Base-by-base conservation (phyloP, 2,329 filamentous ascomycete species). In the Acarospora socialis region DNA sequence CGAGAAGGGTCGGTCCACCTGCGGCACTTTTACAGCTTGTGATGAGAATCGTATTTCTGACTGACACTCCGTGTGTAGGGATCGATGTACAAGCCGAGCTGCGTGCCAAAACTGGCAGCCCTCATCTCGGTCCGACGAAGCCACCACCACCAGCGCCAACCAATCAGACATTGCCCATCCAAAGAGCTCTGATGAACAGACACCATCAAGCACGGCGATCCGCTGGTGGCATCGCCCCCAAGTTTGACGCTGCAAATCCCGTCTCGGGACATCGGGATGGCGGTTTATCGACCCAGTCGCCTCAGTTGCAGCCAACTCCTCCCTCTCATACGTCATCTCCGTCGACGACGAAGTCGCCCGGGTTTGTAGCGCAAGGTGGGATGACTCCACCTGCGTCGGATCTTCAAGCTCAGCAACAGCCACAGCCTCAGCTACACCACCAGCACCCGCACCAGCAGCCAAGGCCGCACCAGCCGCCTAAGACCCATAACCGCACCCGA, bases 1-100 rank as follows among this genome's bases (percentile, higher is more conserved):
- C 21, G 90, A 98, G 61, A 95, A 95, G 68, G 86, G 84, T 90
- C 59, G 23, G 35, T 20, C 23, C 23, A 19, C n/a, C n/a, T n/a
- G n/a, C n/a, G n/a, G 13, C n/a, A 19, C 26, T 24, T 12, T 24
- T 23, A 15, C 21, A 20, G 33, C 21, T 25, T 9, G 4, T n/a
- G n/a, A n/a, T n/a, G n/a, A n/a, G n/a, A 5, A 13, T 10, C 21
- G 15, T 18, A 21, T 18, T 14, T 24, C 37, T 35, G 9, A 35
- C 13, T 12, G 21, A 32, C 19, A 21, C 12, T 13, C 15, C 16
- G 15, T 30, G 21, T 18, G 29, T 42, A 92, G 84, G 84, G 47
- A 93, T 95, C 57, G 87, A 98, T 66, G 90, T 98, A 29, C 84
- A 95, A 61, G 81, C 86, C 41, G 90, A 95, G 60, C 70, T 98